Percentiles rank a stretch among this genome's conserved stretches.
Conservation (phyloP, 176 grass and related monocot species). For the Hyparrhenia diplandra region DNA sequence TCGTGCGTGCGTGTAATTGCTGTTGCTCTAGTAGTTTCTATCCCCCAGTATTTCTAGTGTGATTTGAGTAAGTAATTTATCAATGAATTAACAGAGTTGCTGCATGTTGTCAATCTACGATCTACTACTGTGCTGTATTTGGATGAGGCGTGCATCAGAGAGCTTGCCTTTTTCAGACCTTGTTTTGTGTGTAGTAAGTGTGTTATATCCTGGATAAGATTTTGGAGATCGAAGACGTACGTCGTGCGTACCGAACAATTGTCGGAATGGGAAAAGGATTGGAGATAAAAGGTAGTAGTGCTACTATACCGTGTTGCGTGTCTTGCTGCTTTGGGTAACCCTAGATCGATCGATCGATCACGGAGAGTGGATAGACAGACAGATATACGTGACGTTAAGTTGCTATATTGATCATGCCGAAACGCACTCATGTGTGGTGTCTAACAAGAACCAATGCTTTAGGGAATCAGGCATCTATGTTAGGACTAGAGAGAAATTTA, state of each 20-base stretch:
- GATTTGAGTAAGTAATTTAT: slow-evolving; percentile 41
- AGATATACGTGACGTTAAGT: too few relatives aligned
- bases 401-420: too few relatives aligned
- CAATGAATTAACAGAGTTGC: slow-evolving; percentile 27
- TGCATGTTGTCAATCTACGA: neutral
- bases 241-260: neutral
- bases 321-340: slow-evolving; percentile 18
- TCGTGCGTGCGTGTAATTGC: slow-evolving; percentile 31
- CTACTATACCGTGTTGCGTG: neutral
- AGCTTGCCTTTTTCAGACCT: slow-evolving; percentile 5
- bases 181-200: neutral
- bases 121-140: neutral
- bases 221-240: neutral
- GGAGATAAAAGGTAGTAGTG: neutral
- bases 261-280: neutral
- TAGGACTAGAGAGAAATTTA: too few relatives aligned
- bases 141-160: neutral
- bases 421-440: too few relatives aligned
- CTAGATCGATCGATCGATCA: neutral
- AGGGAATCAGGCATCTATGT: too few relatives aligned
- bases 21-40: neutral
- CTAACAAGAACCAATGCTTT: too few relatives aligned
- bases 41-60: slow-evolving; percentile 19
- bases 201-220: slow-evolving; percentile 16
- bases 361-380: neutral